These are phyloP conservation scores for Dovyalis caffra DNA, from an alignment of 345 rosid genomes.

Conservation along the genomic window DNA sequence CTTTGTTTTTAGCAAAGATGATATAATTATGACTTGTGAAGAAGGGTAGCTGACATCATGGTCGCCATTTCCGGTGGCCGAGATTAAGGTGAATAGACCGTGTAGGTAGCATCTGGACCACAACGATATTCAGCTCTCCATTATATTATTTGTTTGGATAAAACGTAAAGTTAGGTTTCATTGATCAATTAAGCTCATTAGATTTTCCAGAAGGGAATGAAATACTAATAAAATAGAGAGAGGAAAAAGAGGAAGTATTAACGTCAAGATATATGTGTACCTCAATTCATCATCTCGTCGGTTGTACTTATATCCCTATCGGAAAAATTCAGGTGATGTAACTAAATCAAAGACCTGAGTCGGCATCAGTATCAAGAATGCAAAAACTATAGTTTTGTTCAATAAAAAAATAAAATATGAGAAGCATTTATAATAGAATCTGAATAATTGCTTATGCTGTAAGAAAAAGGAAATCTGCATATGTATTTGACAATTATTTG, in stretches of 20 bases:
- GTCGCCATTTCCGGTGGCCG: constrained; percentile 22
- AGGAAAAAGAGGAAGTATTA: not conserved
- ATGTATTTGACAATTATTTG: too few relatives aligned
- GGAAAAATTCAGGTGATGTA: not conserved
- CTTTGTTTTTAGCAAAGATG: not conserved
- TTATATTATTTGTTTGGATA: constrained; percentile 10
- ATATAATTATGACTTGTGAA: constrained; percentile 27
- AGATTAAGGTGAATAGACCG: constrained; percentile 4
- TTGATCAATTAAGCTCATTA: not conserved
- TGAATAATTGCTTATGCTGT: too few relatives aligned
- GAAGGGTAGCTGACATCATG: constrained; percentile 41
- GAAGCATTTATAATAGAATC: too few relatives aligned
- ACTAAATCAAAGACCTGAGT: not conserved
- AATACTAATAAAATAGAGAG: not conserved
- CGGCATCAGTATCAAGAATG: not conserved
- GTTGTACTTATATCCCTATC: not conserved
- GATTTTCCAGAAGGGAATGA: not conserved
- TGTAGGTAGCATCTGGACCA: not conserved
- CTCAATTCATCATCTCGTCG: too few relatives aligned
- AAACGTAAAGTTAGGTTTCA: constrained; percentile 15
- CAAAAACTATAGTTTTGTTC: not conserved
- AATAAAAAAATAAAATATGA: too few relatives aligned
- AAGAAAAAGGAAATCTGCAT: too few relatives aligned
- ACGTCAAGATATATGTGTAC: not conserved
- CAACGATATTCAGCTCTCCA: too few relatives aligned